phyloP scores from a whole-genome alignment of 73 alveolate genomes.

The Stentor coeruleus region DNA sequence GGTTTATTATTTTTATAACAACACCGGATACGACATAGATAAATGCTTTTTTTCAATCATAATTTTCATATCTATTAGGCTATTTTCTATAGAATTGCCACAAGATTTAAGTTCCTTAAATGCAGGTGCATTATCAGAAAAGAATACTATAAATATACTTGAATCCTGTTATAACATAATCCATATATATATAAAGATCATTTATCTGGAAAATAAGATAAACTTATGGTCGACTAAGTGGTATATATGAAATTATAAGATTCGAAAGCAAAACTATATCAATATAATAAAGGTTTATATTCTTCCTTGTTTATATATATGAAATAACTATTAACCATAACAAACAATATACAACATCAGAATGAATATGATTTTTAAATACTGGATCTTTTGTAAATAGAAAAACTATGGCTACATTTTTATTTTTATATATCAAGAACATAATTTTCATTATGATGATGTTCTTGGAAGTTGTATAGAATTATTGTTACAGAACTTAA shows the following conservation, averaged over 20 bases:
- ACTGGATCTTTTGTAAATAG: background rate
- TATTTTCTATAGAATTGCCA: background rate
- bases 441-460: background rate
- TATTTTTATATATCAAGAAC: background rate
- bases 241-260: background rate
- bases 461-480: background rate
- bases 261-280: conserved; percentile 4
- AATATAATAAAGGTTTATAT: background rate
- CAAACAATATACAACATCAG: conserved; percentile 8
- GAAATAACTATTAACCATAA: background rate
- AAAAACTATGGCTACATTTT: background rate
- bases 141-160: background rate
- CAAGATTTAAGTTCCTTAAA: conserved; percentile 18
- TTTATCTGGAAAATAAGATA: background rate
- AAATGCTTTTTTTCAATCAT: background rate
- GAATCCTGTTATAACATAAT: background rate
- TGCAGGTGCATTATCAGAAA: conserved; percentile 15
- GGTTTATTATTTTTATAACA: too few species aligned
- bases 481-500: background rate
- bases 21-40: too few species aligned
- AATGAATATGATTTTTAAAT: background rate
- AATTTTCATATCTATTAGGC: background rate
- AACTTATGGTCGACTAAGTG: conserved; percentile 5
- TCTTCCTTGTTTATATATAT: background rate
- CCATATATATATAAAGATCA: background rate